A percentile compares a stretch with the other conserved stretches of the same genome.
phyloP scores from a whole-genome alignment of 805 yeast genomes.

The Cyberlindnera veronae region DNA sequence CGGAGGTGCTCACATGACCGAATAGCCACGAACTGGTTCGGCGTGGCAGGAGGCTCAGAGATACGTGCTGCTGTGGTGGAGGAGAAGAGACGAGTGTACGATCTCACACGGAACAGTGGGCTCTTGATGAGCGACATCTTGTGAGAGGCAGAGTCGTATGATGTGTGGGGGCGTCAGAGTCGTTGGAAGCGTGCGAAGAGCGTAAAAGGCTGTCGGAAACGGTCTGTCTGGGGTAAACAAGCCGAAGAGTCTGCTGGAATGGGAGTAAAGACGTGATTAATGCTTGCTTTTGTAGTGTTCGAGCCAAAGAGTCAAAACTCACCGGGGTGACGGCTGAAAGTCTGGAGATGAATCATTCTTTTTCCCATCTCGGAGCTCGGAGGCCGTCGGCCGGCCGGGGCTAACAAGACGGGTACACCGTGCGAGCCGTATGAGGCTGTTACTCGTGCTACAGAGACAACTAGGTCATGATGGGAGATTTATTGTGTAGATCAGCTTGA shows the following conservation, averaged over 20 bases:
- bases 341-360: background rate
- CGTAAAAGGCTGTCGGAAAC: no score
- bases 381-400: no score
- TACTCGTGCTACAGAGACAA: background rate
- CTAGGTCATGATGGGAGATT: no score
- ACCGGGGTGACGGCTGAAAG: no score
- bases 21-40: conserved; percentile 28
- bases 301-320: background rate
- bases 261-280: no score
- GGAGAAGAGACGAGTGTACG: conserved; percentile 13
- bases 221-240: no score
- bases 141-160: no score
- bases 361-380: no score
- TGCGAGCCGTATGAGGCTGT: background rate
- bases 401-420: no score
- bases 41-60: conserved; percentile 29
- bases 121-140: conserved; percentile 5
- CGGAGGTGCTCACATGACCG: conserved; percentile 31
- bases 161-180: no score
- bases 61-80: conserved; percentile 15
- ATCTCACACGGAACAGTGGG: background rate
- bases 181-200: no score
- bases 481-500: no score
- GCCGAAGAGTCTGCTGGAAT: background rate
- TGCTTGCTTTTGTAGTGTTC: background rate